phyloP scores from a whole-genome alignment of 495 filamentous ascomycete species.

The Aspergillus sclerotioniger region DNA sequence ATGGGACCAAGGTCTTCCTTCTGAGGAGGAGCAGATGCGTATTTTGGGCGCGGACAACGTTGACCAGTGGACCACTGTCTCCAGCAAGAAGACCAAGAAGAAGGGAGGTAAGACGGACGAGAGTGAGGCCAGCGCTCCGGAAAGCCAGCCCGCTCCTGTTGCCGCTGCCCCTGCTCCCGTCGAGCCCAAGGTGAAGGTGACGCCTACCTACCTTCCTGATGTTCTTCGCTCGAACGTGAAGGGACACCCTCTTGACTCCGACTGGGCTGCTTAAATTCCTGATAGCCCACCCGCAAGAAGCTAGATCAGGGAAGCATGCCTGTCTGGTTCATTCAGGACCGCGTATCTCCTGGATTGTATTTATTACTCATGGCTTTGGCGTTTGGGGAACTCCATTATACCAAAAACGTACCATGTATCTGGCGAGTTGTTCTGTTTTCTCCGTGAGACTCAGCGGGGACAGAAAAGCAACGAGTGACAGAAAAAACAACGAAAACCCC shows the following conservation, averaged over 20 bases:
- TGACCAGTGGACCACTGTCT: constrained; percentile 73
- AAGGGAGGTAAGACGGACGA: constrained; percentile 43
- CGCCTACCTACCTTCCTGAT: constrained; percentile 44
- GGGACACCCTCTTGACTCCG: constrained; percentile 57
- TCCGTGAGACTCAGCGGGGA: constrained; percentile 2
- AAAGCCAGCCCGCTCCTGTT: constrained; percentile 33
- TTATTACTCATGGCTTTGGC: constrained; percentile 42
- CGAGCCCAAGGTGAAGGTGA: constrained; percentile 42
- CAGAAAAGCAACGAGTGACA: constrained; percentile 11
- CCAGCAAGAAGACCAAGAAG: constrained; percentile 64
- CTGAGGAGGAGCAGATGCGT: constrained; percentile 84
- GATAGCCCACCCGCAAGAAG: neutral
- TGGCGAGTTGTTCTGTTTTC: constrained; percentile 16
- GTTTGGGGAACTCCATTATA: constrained; percentile 38
- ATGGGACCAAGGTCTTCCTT: constrained; percentile 62
- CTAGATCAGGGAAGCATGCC: neutral
- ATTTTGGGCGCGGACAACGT: constrained; percentile 56
- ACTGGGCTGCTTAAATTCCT: constrained; percentile 50
- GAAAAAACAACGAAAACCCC: constrained; percentile 14
- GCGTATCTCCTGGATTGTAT: constrained; percentile 29
- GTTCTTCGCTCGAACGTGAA: constrained; percentile 40
- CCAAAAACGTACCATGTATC: constrained; percentile 22
- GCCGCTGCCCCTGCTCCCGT: constrained; percentile 30
- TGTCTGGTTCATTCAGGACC: constrained; percentile 5
- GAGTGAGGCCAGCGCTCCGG: constrained; percentile 43